Conservation (phyloP, 163 green algal genomes). For the Scenedesmus sp. region DNA sequence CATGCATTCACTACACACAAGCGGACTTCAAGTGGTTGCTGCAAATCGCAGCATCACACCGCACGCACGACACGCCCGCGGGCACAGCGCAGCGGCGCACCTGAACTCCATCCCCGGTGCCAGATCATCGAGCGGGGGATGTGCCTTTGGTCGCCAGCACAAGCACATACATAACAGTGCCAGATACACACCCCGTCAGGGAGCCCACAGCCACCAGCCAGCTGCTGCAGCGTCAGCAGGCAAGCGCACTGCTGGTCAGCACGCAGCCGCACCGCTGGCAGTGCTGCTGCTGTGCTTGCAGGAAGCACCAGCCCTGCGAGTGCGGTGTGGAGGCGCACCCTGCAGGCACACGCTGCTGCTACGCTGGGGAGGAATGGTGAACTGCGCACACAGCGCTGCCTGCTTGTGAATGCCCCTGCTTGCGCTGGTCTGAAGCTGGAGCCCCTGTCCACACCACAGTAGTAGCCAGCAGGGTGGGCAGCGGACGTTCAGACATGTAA, state of each 20-base stretch:
- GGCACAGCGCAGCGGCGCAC: neutral
- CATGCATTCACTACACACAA: too few relatives aligned
- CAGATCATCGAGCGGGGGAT: slow-evolving; percentile 50
- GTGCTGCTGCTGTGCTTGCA: neutral
- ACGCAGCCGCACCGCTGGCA: neutral
- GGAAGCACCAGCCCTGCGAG: neutral
- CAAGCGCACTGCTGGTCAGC: neutral
- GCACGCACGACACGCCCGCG: too few relatives aligned
- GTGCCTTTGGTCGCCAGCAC: slow-evolving; percentile 49
- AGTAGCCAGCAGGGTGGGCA: neutral
- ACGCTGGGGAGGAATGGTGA: neutral
- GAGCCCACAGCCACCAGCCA: neutral
- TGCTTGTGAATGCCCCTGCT: neutral
- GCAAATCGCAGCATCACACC: too few relatives aligned
- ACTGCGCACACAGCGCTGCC: neutral
- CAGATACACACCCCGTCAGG: slow-evolving; percentile 6
- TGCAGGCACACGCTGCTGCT: neutral
- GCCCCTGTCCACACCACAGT: neutral
- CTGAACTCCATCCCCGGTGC: slow-evolving; percentile 55
- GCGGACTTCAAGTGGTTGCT: too few relatives aligned
- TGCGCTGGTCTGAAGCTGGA: neutral
- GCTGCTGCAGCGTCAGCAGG: neutral
- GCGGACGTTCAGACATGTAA: too few relatives aligned
- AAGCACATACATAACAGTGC: slow-evolving; percentile 57
- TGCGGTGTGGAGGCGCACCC: neutral